Percentiles rank a stretch among this genome's conserved stretches.
Evolutionary conservation across 495 filamentous ascomycete species (phyloP).

Genomic region (Melanomma pulvis-pyrius): DNA sequence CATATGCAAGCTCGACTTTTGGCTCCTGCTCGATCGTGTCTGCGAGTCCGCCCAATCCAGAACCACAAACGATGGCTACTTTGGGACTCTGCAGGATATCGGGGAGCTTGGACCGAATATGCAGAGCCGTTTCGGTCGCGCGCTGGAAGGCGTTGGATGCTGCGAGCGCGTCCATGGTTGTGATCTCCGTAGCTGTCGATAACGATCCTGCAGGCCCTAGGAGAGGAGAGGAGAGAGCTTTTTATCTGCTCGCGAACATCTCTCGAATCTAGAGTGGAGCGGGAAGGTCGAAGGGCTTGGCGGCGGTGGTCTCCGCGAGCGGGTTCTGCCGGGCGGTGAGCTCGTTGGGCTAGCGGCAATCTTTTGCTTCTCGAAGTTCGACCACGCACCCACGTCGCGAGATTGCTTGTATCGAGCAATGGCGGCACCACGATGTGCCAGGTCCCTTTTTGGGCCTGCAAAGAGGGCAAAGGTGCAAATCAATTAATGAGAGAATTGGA

Average conservation of each 20-base stretch:
- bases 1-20: conserved; percentile 63
- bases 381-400: not conserved
- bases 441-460: conserved; percentile 31
- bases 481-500: not conserved
- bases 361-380: conserved; percentile 2
- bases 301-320: conserved; percentile 20
- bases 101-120: conserved; percentile 47
- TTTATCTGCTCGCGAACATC: not conserved
- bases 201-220: not conserved
- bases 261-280: conserved; percentile 9
- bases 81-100: conserved; percentile 54
- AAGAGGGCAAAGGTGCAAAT: conserved; percentile 36
- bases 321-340: conserved; percentile 33
- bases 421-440: conserved; percentile 33
- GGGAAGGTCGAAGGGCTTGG: conserved; percentile 27
- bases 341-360: conserved; percentile 6
- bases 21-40: conserved; percentile 58
- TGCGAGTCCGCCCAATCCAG: conserved; percentile 69
- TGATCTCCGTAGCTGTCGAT: not conserved
- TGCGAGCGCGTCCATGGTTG: conserved; percentile 27
- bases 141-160: conserved; percentile 34
- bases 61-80: conserved; percentile 74
- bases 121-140: conserved; percentile 41
- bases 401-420: conserved; percentile 15
- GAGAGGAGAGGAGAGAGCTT: not conserved